phyloP scores from a whole-genome alignment of 2,329 filamentous ascomycete genomes.

The Magnaporthales sp. region DNA sequence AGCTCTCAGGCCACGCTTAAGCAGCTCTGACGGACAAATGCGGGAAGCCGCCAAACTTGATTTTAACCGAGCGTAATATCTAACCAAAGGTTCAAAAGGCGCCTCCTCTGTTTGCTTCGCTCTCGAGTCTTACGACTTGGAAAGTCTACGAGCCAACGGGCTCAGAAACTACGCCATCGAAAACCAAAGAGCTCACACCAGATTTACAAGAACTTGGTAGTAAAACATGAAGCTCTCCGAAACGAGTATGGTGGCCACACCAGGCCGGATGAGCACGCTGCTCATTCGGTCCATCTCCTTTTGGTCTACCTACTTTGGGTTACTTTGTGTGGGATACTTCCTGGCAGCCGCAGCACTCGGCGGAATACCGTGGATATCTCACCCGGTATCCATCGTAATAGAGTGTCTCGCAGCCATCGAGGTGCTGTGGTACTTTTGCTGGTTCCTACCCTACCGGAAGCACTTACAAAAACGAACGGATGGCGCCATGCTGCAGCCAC shows the following conservation, averaged over 20 bases:
- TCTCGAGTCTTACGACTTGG: no score
- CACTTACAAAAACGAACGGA: constrained; percentile 8
- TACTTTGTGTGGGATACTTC: constrained; percentile 14
- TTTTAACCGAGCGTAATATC: background rate
- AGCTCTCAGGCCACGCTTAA: no score
- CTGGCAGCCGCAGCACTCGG: constrained; percentile 11
- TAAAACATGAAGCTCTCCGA: background rate
- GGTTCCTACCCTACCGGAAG: constrained; percentile 12
- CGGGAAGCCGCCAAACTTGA: no score
- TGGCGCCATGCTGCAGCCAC: constrained; percentile 1
- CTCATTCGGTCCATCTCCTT: background rate
- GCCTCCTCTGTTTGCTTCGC: background rate
- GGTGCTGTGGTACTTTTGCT: constrained; percentile 12
- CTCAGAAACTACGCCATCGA: background rate
- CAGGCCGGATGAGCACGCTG: background rate
- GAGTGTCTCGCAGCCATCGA: constrained; percentile 13
- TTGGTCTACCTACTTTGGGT: background rate
- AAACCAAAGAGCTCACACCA: background rate
- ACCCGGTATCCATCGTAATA: constrained; percentile 16
- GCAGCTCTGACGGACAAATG: no score
- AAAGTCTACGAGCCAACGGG: background rate
- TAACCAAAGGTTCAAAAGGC: background rate
- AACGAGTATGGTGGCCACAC: background rate
- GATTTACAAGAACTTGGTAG: background rate
- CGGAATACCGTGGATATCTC: constrained; percentile 13